phyloP scores from a whole-genome alignment of 768 basidiomycete genomes.

The Tricholoma furcatifolium region DNA sequence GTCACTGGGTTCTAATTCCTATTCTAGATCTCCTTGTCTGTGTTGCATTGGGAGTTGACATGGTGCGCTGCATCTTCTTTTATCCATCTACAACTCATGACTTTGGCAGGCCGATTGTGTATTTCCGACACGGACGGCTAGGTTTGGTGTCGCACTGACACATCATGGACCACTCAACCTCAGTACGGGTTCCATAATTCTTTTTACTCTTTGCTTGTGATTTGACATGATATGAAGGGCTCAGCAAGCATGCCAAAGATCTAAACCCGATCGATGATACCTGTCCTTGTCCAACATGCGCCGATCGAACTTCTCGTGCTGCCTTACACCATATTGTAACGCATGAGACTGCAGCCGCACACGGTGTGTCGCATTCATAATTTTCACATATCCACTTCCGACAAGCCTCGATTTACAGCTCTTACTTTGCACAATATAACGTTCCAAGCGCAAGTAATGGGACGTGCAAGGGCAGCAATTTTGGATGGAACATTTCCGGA shows the following conservation, averaged over 20 bases:
- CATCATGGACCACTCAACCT: conserved; percentile 81
- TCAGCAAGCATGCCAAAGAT: conserved; percentile 70
- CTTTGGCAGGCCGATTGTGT: conserved; percentile 80
- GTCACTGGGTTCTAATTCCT: not conserved
- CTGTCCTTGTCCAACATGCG: conserved; percentile 89
- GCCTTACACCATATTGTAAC: conserved; percentile 74
- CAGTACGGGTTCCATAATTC: conserved; percentile 36
- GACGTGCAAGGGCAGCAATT: conserved; percentile 80
- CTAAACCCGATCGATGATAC: conserved; percentile 68
- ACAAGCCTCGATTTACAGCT: conserved; percentile 40
- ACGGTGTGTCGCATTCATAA: conserved; percentile 48
- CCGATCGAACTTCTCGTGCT: conserved; percentile 63
- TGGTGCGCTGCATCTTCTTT: conserved; percentile 48
- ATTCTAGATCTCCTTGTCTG: conserved; percentile 80
- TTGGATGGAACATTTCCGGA: conserved; percentile 73
- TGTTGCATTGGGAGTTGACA: conserved; percentile 89
- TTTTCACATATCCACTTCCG: conserved; percentile 15
- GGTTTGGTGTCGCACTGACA: conserved; percentile 89
- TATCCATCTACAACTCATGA: not conserved
- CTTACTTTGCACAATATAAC: conserved; percentile 81
- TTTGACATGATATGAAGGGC: conserved; percentile 36
- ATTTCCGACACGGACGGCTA: conserved; percentile 88
- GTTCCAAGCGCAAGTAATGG: conserved; percentile 88
- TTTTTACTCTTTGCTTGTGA: not conserved
- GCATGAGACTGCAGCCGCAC: conserved; percentile 83